phyloP scores from a whole-genome alignment of 495 filamentous ascomycete genomes.

The Tuber borchii region DNA sequence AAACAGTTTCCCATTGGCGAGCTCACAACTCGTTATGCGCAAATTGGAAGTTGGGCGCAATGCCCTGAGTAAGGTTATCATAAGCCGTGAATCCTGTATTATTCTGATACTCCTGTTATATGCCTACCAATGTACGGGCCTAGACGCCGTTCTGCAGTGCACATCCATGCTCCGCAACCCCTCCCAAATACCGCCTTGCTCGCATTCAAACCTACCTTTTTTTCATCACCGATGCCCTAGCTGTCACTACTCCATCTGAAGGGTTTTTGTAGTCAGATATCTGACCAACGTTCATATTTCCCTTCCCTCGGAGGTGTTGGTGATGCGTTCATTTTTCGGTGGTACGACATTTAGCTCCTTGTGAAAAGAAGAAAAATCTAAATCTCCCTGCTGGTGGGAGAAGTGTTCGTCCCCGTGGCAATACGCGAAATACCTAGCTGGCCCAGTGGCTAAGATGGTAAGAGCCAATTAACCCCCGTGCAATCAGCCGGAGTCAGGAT shows the following conservation, averaged over 20 bases:
- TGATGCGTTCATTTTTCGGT: neutral
- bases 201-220: neutral
- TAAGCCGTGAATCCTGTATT: neutral
- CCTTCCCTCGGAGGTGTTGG: neutral
- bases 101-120: neutral
- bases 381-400: no score
- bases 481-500: neutral
- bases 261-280: neutral
- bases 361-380: no score
- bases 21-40: neutral
- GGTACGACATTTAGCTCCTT: neutral
- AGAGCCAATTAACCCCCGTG: neutral
- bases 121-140: neutral
- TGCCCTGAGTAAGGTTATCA: neutral
- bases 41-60: neutral
- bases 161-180: neutral
- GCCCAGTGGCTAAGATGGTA: neutral
- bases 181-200: neutral
- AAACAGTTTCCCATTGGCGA: neutral
- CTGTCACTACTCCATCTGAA: no score
- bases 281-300: neutral
- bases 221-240: neutral
- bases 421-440: neutral
- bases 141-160: neutral
- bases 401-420: neutral